Percentiles rank a stretch among this genome's conserved stretches.
These are phyloP conservation scores for Colletotrichum aenigma DNA, from an alignment of 2,329 filamentous ascomycete species.

Conservation along the genomic window DNA sequence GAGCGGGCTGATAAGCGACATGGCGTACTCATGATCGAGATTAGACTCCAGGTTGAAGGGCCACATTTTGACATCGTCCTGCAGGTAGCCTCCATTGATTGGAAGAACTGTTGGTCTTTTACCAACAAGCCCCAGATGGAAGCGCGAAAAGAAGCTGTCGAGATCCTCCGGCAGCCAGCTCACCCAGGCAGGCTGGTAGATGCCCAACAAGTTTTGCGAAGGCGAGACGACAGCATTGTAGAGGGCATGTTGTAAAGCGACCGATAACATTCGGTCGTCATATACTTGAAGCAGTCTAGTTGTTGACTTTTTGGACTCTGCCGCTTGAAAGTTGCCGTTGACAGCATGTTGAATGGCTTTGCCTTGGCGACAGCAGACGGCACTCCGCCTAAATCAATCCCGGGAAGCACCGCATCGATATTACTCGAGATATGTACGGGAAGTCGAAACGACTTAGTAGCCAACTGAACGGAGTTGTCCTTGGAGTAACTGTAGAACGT, in stretches of 20 bases:
- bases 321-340: not conserved
- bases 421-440: not conserved
- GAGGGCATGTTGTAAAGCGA: not conserved
- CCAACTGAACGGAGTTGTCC: not conserved
- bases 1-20: not conserved
- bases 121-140: not conserved
- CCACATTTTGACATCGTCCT: not conserved
- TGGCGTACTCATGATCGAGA: not conserved
- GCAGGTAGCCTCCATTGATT: not conserved
- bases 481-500: not conserved
- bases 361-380: not conserved
- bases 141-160: not conserved
- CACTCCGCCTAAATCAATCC: not conserved
- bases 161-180: not conserved
- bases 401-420: not conserved
- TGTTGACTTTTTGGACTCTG: not conserved
- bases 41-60: not conserved
- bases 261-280: not conserved
- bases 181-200: not conserved
- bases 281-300: not conserved
- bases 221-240: not conserved
- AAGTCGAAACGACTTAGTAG: not conserved
- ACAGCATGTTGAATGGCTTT: not conserved
- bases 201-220: not conserved
- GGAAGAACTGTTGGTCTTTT: not conserved